Evolutionary conservation across 2,329 filamentous ascomycete genomes (phyloP), one percentile per base, ranked within the genome.

Genomic region (Claviceps quebecensis): DNA sequence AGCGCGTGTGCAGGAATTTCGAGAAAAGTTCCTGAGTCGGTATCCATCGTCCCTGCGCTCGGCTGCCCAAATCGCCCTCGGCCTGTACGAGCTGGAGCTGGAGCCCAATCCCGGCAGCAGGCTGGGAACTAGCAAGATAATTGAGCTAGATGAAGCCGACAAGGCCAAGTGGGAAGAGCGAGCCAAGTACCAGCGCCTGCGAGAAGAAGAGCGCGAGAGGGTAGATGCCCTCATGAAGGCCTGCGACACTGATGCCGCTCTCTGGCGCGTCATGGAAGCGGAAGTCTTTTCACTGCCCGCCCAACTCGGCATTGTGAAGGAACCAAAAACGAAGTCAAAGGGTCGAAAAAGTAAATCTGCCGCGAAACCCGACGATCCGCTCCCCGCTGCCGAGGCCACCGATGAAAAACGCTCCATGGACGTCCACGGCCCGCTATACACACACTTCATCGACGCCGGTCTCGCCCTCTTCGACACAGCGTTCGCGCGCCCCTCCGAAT

Each of bases 261-360:
- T 88, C 9, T 89, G 85, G 84, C 63, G 77, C 6, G 65, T 84
- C 3, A 70, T 90, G 61, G 78, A 87, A 54, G 63, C 69, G 4
- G 76, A 87, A 48, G 80, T 89, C 13, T 86, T 89, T 57, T 70
- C 73, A 1, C 65, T 82, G 55, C 74, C 83, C 0, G 61, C 66
- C 3, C 74, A 69, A 53, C 66, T 87, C 19, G 76, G 80, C 11
- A 69, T 86, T 16, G 22, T 19, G 9, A 53, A 52, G 37, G 3
- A 11, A 45, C 6, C 41, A 5, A 37, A 44, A 37, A n/a, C 9
- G 6, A 40, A 17, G 4, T 4, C 11, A 29, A 53, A 37, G 9
- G 14, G 23, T 4, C 29, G 34, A 4, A 23, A 4, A 38, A 23
- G 34, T 34, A 23, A 9, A 34, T 14, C 46, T 45, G 34, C 41